Base-by-base conservation (phyloP, 202 grass and related monocot genomes). In the Schoenoplectus triqueter region DNA sequence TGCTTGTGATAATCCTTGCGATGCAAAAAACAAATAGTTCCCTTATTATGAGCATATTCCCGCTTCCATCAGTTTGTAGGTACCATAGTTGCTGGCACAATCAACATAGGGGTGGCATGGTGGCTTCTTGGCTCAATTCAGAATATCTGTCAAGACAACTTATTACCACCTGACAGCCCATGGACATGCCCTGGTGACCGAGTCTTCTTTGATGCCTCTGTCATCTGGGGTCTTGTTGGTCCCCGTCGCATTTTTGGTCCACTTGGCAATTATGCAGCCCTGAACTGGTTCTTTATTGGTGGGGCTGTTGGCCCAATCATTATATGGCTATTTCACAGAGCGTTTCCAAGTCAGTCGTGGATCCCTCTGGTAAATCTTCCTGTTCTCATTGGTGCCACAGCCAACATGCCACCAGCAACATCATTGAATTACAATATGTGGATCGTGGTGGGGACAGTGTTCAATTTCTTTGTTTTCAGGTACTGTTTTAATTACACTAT, bases 201-300 rank as follows among this genome's bases (percentile, higher is more conserved):
- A 64, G 90, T 97, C 18, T 97, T 97, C 95, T 97, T 94, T 4
- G 92, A 92, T 20, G 90, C 92, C 17, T 97, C 95, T 0, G 92
- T 97, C 77, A 97, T 97, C 82, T 94, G 95, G 95, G 95, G 95
- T 13, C 86, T 97, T 6, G 90, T 91, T 0, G 94, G 94, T 3
- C 94, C 89, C 0, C 50, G 1, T 60, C 86, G 86, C 57, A 97
- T 97, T 47, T 97, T 97, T 11, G 94, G 94, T 14, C 1, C 86
- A 47, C 17, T 1, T 2, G 94, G 94, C 60, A 91, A 92, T 68
- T 97, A 97, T 0, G 40, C 51, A 2, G 66, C 86, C n/a, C 59
- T 92, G 68, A 97, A 94, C 64, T 94, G 87, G 90, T 92, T 94
- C 82, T 97, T 97, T 86, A 82, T 92, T 64, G 86, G 84, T 0